phyloP scores from a whole-genome alignment of 1,139 yeast species.

The Martiniozyma asiatica region DNA sequence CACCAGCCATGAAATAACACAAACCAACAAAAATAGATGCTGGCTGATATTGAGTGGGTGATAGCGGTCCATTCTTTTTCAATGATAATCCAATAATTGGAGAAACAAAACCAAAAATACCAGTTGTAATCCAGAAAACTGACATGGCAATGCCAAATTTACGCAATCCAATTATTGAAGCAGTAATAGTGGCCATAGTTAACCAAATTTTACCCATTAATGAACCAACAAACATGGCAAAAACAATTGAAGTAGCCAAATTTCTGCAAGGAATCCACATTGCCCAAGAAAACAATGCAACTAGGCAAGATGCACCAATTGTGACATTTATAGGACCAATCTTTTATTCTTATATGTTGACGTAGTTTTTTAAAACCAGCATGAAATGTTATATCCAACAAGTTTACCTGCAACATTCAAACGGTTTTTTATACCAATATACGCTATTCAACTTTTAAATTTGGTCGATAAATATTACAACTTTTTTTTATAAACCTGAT shows the following conservation, averaged over 20 bases:
- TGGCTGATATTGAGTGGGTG: slow-evolving; percentile 33
- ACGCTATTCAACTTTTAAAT: too few species aligned
- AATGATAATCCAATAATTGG: slow-evolving; percentile 43
- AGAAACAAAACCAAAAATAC: slow-evolving; percentile 34
- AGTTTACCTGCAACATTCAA: too few species aligned
- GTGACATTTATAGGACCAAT: slow-evolving; percentile 15
- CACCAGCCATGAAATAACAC: slow-evolving; percentile 33
- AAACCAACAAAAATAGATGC: slow-evolving; percentile 44
- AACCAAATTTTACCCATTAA: slow-evolving; percentile 41
- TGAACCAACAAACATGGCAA: slow-evolving; percentile 36
- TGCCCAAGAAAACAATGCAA: slow-evolving; percentile 28
- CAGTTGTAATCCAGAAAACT: slow-evolving; percentile 34
- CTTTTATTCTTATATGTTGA: too few species aligned
- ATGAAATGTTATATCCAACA: too few species aligned
- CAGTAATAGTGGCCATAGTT: slow-evolving; percentile 24
- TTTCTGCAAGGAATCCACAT: slow-evolving; percentile 58
- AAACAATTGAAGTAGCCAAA: slow-evolving; percentile 36
- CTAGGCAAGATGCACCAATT: slow-evolving; percentile 23
- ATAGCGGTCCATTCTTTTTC: slow-evolving; percentile 23
- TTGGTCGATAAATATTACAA: too few species aligned
- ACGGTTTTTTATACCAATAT: too few species aligned
- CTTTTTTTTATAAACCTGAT: too few species aligned
- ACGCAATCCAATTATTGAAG: slow-evolving; percentile 34
- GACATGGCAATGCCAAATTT: slow-evolving; percentile 39
- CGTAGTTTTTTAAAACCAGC: too few species aligned